Percentiles rank a stretch among this genome's conserved stretches.
Conservation (phyloP, 2,329 filamentous ascomycete species). For the Didymellaceae sp. region DNA sequence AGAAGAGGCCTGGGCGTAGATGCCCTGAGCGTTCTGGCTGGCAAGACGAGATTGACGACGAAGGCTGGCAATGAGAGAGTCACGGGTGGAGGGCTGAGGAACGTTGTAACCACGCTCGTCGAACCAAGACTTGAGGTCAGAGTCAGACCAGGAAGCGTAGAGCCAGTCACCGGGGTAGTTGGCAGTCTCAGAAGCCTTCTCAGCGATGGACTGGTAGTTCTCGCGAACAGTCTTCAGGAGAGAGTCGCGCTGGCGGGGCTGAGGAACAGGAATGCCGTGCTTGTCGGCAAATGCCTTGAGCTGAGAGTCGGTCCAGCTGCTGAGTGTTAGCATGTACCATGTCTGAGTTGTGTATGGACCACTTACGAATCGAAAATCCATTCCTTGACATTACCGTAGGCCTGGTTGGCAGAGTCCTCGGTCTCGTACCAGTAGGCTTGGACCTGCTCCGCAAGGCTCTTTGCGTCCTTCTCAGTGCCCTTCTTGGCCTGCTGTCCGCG, state of each 20-base stretch:
- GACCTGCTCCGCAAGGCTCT: slow-evolving; percentile 72
- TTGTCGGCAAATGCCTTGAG: slow-evolving; percentile 92
- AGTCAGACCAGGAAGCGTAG: slow-evolving; percentile 89
- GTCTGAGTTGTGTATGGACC: neutral
- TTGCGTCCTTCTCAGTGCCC: slow-evolving; percentile 70
- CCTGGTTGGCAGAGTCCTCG: slow-evolving; percentile 75
- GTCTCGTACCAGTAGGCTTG: slow-evolving; percentile 79
- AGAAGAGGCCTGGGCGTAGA: slow-evolving; percentile 52
- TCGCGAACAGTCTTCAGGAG: slow-evolving; percentile 78
- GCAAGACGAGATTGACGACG: slow-evolving; percentile 89
- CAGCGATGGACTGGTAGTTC: slow-evolving; percentile 79
- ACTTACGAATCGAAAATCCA: slow-evolving; percentile 86
- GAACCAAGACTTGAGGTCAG: slow-evolving; percentile 91
- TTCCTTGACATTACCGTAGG: slow-evolving; percentile 76
- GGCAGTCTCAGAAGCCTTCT: slow-evolving; percentile 76
- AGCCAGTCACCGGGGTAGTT: slow-evolving; percentile 96
- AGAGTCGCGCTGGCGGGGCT: slow-evolving; percentile 84
- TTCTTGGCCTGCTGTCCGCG: slow-evolving; percentile 75
- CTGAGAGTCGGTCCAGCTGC: slow-evolving; percentile 88
- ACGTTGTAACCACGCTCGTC: slow-evolving; percentile 85
- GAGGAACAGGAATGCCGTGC: slow-evolving; percentile 83
- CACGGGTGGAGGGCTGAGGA: slow-evolving; percentile 82
- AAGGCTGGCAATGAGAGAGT: slow-evolving; percentile 86
- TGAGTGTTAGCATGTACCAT: slow-evolving; percentile 45
- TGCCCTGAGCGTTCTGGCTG: slow-evolving; percentile 69